Conservation (phyloP, 2,329 filamentous ascomycete species). For the Drechslerella coelobrocha region DNA sequence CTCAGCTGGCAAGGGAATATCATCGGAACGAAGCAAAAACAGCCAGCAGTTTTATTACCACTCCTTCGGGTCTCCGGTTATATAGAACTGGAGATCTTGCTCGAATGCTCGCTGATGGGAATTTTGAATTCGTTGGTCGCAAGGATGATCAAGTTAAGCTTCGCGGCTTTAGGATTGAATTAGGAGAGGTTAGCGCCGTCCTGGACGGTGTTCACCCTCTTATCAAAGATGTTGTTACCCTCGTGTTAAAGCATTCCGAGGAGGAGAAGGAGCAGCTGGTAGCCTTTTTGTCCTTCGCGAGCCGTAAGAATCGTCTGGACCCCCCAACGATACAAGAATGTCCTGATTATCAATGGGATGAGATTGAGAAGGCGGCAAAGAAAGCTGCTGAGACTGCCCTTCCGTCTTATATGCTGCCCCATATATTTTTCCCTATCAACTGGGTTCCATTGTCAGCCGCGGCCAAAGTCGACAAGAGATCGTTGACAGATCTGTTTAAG, state of each 20-base stretch:
- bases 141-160: slow-evolving; percentile 83
- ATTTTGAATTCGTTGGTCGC: slow-evolving; percentile 74
- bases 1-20: slow-evolving; percentile 61
- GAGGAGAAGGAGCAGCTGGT: slow-evolving; percentile 65
- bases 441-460: slow-evolving; percentile 74
- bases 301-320: slow-evolving; percentile 52
- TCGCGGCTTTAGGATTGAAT: slow-evolving; percentile 78
- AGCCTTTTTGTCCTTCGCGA: slow-evolving; percentile 69
- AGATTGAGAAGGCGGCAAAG: slow-evolving; percentile 63
- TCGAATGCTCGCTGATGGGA: slow-evolving; percentile 77
- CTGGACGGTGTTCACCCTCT: slow-evolving; percentile 62
- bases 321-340: slow-evolving; percentile 56
- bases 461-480: slow-evolving; percentile 73
- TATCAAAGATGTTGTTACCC: slow-evolving; percentile 69
- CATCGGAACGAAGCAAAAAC: slow-evolving; percentile 52
- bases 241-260: slow-evolving; percentile 63
- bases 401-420: slow-evolving; percentile 80
- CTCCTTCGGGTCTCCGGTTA: slow-evolving; percentile 58
- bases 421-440: slow-evolving; percentile 73
- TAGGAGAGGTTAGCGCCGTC: slow-evolving; percentile 74
- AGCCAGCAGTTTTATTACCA: slow-evolving; percentile 38
- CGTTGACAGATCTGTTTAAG: slow-evolving; percentile 59
- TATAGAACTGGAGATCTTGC: slow-evolving; percentile 86
- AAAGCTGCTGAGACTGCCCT: slow-evolving; percentile 65
- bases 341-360: slow-evolving; percentile 55